Evolutionary conservation across 768 basidiomycete genomes (phyloP), one percentile per base, ranked within the genome.

Genomic region (Collybia sordida): DNA sequence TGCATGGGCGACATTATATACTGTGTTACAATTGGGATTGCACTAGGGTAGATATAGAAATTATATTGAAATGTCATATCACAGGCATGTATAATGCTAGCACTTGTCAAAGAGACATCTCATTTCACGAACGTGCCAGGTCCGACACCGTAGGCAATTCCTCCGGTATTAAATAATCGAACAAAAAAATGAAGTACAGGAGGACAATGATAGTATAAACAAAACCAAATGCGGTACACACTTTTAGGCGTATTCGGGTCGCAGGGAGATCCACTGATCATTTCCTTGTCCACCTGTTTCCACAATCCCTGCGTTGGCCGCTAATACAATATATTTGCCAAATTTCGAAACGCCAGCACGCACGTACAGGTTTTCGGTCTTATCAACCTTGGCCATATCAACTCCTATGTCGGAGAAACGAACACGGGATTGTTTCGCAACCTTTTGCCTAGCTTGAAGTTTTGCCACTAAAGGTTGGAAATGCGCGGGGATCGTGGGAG

Each of bases 261-360:
- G 48, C 7, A 61, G 49, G 18, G 52, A 36, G 19, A 67, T 58
- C 64, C 66, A 64, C 14, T 54, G 44, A 21, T 53, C 39, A 31
- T 47, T 52, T 28, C 55, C 58, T 3, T 21, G 25, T n/a, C 61
- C 63, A 14, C 63, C 60, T 19, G 52, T 45, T 8, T 47, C 47
- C 18, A 65, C 53, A 27, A 67, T 51, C n/a, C 57, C 60, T 15
- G 54, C 57, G 8, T 54, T 50, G 34, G 50, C 55, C 8, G 66
- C 66, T 47, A 60, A 40, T n/a, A 51, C 21, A 5, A 63, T 54
- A 25, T 59, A 67, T 17, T 56, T 48, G 5, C 53, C 47, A 36
- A 67, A 67, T 14, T 46, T 60, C 15, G 51, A 44, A 11, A 62
- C 59, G 12, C 54, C 56, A 12, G 61, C 63, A 18, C 47, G 53